Percentiles rank a stretch among this genome's conserved stretches.
Conservation (phyloP, 805 yeast genomes). For the Nakazawaea ishiwadae region DNA sequence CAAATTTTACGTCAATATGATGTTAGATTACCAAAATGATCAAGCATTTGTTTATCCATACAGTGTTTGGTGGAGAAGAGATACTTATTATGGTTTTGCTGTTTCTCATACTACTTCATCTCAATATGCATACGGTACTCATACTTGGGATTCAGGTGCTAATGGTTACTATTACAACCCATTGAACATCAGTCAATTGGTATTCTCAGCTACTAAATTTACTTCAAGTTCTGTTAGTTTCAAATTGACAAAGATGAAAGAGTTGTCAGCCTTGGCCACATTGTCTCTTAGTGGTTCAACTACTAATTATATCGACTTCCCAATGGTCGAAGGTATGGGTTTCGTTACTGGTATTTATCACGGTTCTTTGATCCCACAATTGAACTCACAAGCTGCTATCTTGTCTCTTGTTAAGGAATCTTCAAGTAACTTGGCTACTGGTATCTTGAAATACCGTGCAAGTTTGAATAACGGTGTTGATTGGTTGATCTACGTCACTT, state of each 20-base stretch:
- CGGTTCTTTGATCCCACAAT: conserved; percentile 40
- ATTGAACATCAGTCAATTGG: conserved; percentile 46
- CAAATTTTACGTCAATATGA: conserved; percentile 67
- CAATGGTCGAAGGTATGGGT: conserved; percentile 60
- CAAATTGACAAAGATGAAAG: conserved; percentile 40
- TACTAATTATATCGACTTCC: conserved; percentile 37
- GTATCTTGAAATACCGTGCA: conserved; percentile 34
- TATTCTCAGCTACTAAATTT: conserved; percentile 51
- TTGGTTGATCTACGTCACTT: conserved; percentile 50
- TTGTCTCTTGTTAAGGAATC: conserved; percentile 30
- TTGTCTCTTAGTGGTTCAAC: conserved; percentile 27
- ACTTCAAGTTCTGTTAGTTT: conserved; percentile 31
- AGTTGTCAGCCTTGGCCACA: conserved; percentile 46
- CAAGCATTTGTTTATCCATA: conserved; percentile 67
- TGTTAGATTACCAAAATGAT: conserved; percentile 48
- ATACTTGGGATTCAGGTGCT: conserved; percentile 34
- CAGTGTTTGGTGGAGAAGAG: conserved; percentile 42
- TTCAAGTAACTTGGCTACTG: conserved; percentile 22
- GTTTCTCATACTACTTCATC: conserved; percentile 49
- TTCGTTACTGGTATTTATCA: conserved; percentile 46
- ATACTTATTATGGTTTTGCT: conserved; percentile 51
- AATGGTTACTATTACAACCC: conserved; percentile 53
- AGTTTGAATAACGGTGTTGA: conserved; percentile 33
- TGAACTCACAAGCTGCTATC: conserved; percentile 45
- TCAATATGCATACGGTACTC: conserved; percentile 42